A percentile compares a stretch with the other conserved stretches of the same genome.
Evolutionary conservation across 2,329 filamentous ascomycete species (phyloP).

Genomic region (Leptographium radiaticola): DNA sequence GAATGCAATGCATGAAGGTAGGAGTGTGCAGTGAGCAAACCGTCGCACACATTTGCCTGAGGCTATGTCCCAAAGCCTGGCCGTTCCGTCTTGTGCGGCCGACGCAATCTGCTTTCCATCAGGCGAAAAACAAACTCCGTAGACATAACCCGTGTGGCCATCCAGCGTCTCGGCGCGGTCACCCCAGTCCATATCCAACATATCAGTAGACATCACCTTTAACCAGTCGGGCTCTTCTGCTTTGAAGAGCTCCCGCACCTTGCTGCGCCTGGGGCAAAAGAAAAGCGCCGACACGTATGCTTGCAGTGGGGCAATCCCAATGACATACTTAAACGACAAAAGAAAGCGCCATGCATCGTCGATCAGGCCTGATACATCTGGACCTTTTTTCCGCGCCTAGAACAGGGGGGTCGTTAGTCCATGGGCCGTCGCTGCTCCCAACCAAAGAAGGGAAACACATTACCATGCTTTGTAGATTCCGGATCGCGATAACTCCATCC

Average conservation of each 20-base stretch:
- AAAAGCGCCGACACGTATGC: slow-evolving; percentile 1
- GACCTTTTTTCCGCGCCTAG: background rate
- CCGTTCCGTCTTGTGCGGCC: background rate
- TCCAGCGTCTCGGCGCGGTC: background rate
- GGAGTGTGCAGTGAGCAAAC: background rate
- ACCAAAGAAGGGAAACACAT: background rate
- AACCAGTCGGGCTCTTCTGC: background rate
- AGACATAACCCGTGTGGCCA: background rate
- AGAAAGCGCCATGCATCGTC: background rate
- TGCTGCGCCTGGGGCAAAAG: slow-evolving; percentile 1
- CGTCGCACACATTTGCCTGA: background rate
- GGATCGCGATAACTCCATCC: slow-evolving; percentile 13
- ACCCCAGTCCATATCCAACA: background rate
- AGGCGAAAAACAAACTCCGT: background rate
- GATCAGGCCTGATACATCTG: background rate
- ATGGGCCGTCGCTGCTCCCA: background rate
- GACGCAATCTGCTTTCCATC: slow-evolving; percentile 1
- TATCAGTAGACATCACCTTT: background rate
- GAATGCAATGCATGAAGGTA: background rate
- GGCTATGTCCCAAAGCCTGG: slow-evolving; percentile 3
- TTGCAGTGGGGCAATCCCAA: slow-evolving; percentile 1
- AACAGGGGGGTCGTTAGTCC: background rate
- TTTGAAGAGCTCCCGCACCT: background rate
- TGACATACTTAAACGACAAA: background rate
- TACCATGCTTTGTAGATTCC: slow-evolving; percentile 9